Evolutionary conservation across 2,329 filamentous ascomycete genomes (phyloP).

Genomic region (Mycosphaerella arachidis): DNA sequence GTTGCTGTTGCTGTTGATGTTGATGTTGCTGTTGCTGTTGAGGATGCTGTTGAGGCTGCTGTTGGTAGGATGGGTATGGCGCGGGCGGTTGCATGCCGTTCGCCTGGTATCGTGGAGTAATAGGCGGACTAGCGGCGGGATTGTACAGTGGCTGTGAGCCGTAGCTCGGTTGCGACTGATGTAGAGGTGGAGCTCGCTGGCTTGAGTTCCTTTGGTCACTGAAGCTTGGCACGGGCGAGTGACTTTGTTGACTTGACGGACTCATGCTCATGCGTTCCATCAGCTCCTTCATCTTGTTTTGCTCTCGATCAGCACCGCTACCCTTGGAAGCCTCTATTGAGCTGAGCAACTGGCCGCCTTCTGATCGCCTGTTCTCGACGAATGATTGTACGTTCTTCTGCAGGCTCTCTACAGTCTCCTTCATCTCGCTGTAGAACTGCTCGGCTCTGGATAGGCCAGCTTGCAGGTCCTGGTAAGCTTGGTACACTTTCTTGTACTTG

Average conservation of each 20-base stretch:
- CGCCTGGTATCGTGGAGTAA: slow-evolving; percentile 42
- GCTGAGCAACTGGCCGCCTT: slow-evolving; percentile 82
- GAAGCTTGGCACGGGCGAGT: slow-evolving; percentile 35
- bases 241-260: slow-evolving; percentile 35
- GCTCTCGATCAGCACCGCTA: slow-evolving; percentile 71
- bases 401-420: slow-evolving; percentile 29
- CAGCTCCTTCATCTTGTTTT: slow-evolving; percentile 76
- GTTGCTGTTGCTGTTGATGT: slow-evolving; percentile 15
- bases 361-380: slow-evolving; percentile 86
- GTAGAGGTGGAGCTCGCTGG: slow-evolving; percentile 41
- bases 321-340: slow-evolving; percentile 79
- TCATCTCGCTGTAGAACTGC: slow-evolving; percentile 87
- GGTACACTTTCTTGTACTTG: slow-evolving; percentile 85
- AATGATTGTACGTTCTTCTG: slow-evolving; percentile 70
- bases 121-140: slow-evolving; percentile 44
- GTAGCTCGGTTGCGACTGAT: slow-evolving; percentile 38
- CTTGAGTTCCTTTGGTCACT: slow-evolving; percentile 14
- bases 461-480: slow-evolving; percentile 85
- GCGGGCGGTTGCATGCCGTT: slow-evolving; percentile 31
- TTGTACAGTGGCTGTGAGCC: slow-evolving; percentile 43
- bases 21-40: slow-evolving; percentile 17
- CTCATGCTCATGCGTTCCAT: slow-evolving; percentile 97
- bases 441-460: slow-evolving; percentile 83
- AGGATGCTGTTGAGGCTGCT: slow-evolving; percentile 9
- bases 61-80: slow-evolving; percentile 23